These are phyloP conservation scores for Kwoniella shivajii DNA, from an alignment of 1,284 basidiomycete species.

Conservation along the genomic window DNA sequence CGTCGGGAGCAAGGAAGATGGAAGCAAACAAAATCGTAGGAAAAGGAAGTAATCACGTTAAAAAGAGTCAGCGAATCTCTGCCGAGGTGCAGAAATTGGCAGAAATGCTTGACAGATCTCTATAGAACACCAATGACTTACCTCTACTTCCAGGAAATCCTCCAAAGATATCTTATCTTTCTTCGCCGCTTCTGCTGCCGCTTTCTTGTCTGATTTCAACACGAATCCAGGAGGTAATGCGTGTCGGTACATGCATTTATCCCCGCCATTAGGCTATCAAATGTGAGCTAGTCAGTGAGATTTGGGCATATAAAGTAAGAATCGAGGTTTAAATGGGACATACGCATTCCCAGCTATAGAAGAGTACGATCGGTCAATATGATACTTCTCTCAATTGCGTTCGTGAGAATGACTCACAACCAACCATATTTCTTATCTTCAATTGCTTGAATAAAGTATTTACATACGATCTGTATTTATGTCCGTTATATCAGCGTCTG, in stretches of 20 bases:
- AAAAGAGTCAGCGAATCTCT: no score
- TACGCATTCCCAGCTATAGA: constrained; percentile 55
- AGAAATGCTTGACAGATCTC: not conserved
- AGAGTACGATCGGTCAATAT: not conserved
- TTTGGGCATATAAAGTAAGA: not conserved
- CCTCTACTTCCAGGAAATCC: constrained; percentile 97
- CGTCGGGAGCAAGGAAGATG: no score
- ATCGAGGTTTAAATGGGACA: constrained; percentile 17
- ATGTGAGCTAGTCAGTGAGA: not conserved
- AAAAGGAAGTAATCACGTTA: no score
- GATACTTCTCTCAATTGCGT: not conserved
- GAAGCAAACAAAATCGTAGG: no score
- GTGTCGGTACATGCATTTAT: constrained; percentile 92
- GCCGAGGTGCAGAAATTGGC: no score
- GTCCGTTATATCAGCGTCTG: constrained; percentile 2
- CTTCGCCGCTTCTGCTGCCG: constrained; percentile 73
- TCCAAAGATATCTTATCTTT: constrained; percentile 89
- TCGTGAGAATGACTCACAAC: constrained; percentile 43
- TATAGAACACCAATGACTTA: constrained; percentile 49
- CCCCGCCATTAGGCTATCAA: constrained; percentile 57
- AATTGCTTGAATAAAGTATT: constrained; percentile 94
- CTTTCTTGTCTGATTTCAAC: constrained; percentile 84
- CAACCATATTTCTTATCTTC: constrained; percentile 78
- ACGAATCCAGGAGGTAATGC: constrained; percentile 95
- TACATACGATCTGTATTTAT: constrained; percentile 95